Percentiles rank a stretch among this genome's conserved stretches.
phyloP scores from a whole-genome alignment of 306 rosid species.

The Pyrus pyrifolia region DNA sequence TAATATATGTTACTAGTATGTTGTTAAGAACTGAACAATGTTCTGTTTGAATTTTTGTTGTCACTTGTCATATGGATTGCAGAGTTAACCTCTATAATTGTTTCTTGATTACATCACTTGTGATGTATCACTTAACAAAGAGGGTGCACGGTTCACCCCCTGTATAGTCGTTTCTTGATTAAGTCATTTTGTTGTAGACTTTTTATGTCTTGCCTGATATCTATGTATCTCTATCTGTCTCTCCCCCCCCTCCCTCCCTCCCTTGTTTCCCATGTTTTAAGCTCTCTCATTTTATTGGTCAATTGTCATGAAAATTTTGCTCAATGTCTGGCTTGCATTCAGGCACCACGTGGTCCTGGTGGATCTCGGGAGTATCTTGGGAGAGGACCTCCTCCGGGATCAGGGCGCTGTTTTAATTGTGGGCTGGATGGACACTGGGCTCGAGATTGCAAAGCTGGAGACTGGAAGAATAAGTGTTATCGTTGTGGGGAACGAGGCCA shows the following conservation, averaged over 20 bases:
- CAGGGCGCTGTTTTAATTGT: conserved; percentile 52
- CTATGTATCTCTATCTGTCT: not conserved
- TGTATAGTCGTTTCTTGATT: not conserved
- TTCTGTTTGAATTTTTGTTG: not conserved
- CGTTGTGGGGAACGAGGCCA: conserved; percentile 53
- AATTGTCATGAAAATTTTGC: not conserved
- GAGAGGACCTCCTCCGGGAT: conserved; percentile 49
- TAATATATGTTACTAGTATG: not conserved
- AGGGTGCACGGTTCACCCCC: not conserved
- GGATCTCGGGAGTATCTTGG: conserved; percentile 47
- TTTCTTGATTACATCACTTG: not conserved
- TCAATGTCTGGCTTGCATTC: not conserved
- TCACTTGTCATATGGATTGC: not conserved
- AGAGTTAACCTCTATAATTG: not conserved
- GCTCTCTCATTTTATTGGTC: not conserved
- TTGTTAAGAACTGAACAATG: not conserved
- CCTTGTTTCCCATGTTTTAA: not conserved
- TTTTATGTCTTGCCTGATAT: not conserved
- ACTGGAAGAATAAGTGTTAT: conserved; percentile 50
- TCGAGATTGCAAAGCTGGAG: conserved; percentile 54
- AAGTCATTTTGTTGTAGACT: not conserved
- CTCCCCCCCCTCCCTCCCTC: not conserved
- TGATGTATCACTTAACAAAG: not conserved
- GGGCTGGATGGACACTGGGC: conserved; percentile 59
- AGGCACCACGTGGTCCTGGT: conserved; percentile 45